phyloP scores from a whole-genome alignment of 1,139 yeast genomes.

The Scheffersomyces lignicola region DNA sequence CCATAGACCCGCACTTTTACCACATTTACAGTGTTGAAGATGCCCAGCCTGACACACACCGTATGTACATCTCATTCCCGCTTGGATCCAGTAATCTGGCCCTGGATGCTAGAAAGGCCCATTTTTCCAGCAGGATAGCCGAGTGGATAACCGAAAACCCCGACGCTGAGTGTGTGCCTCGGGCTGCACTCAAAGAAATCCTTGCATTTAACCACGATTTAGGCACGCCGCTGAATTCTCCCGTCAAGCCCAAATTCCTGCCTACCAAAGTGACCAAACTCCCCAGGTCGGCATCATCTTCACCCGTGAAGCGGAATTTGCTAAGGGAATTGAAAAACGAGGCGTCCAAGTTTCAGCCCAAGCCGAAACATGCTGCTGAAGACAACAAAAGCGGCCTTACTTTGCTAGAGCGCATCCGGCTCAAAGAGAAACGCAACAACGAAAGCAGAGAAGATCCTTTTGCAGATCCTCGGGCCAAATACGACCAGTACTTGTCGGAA shows the following conservation, averaged over 20 bases:
- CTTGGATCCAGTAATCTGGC: constrained; percentile 6
- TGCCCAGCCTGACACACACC: constrained; percentile 5
- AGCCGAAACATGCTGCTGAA: constrained; percentile 21
- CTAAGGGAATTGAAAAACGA: constrained; percentile 26
- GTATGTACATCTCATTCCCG: constrained; percentile 10
- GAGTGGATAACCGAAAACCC: constrained; percentile 50
- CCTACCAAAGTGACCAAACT: constrained; percentile 24
- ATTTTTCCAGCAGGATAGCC: constrained; percentile 60
- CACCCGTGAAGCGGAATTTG: constrained; percentile 13
- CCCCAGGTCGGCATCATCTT: constrained; percentile 7
- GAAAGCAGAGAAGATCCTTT: constrained; percentile 8
- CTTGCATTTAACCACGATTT: constrained; percentile 5
- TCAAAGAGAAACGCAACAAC: constrained; percentile 29
- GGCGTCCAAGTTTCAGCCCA: constrained; percentile 32
- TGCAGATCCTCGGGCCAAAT: constrained; percentile 34
- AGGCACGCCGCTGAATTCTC: neutral
- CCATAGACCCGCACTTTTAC: constrained; percentile 17
- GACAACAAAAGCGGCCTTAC: constrained; percentile 33
- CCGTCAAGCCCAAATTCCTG: constrained; percentile 10
- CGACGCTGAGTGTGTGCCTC: constrained; percentile 10
- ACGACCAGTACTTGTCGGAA: constrained; percentile 37
- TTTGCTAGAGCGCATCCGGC: constrained; percentile 41
- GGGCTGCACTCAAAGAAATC: constrained; percentile 8
- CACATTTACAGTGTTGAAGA: constrained; percentile 12
- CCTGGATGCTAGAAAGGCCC: constrained; percentile 41